A percentile compares a stretch with the other conserved stretches of the same genome.
Evolutionary conservation across 2,329 filamentous ascomycete genomes (phyloP).

Genomic region (Lomentospora prolificans): DNA sequence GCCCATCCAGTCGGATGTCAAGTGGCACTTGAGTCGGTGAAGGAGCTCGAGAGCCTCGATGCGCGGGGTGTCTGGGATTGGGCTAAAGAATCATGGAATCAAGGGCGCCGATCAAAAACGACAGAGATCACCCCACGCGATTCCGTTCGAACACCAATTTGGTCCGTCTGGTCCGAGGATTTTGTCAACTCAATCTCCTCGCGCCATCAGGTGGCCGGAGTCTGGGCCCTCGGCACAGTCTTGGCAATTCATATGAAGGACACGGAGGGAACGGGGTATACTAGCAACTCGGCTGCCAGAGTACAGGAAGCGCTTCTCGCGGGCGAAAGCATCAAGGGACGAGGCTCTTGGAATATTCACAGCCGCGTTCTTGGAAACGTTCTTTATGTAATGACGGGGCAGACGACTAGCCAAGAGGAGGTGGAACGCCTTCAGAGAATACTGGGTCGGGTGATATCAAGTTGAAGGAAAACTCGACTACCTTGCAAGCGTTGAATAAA

Average conservation of each 20-base stretch:
- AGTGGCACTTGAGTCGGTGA: slow-evolving; percentile 60
- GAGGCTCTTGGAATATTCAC: slow-evolving; percentile 38
- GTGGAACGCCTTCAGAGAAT: slow-evolving; percentile 1
- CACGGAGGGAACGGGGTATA: slow-evolving; percentile 32
- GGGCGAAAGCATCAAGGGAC: slow-evolving; percentile 2
- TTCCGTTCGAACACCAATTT: too few relatives aligned
- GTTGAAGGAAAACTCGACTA: neutral
- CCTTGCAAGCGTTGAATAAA: too few relatives aligned
- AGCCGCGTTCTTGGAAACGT: slow-evolving; percentile 47
- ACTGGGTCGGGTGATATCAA: neutral
- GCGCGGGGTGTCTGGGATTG: slow-evolving; percentile 43
- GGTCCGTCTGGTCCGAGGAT: slow-evolving; percentile 61
- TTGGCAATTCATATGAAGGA: slow-evolving; percentile 51
- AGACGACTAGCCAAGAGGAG: slow-evolving; percentile 27
- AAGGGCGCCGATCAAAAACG: slow-evolving; percentile 14
- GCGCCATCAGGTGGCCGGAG: slow-evolving; percentile 43
- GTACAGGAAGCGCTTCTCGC: slow-evolving; percentile 27
- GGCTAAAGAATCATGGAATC: slow-evolving; percentile 37
- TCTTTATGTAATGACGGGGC: slow-evolving; percentile 47
- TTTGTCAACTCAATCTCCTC: slow-evolving; percentile 51
- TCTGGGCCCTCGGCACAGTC: slow-evolving; percentile 67
- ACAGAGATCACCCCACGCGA: too few relatives aligned
- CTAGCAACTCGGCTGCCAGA: slow-evolving; percentile 33
- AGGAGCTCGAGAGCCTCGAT: slow-evolving; percentile 50
- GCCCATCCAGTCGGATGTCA: slow-evolving; percentile 74